Evolutionary conservation across 768 basidiomycete species (phyloP).

Genomic region (Boletellus ananas): DNA sequence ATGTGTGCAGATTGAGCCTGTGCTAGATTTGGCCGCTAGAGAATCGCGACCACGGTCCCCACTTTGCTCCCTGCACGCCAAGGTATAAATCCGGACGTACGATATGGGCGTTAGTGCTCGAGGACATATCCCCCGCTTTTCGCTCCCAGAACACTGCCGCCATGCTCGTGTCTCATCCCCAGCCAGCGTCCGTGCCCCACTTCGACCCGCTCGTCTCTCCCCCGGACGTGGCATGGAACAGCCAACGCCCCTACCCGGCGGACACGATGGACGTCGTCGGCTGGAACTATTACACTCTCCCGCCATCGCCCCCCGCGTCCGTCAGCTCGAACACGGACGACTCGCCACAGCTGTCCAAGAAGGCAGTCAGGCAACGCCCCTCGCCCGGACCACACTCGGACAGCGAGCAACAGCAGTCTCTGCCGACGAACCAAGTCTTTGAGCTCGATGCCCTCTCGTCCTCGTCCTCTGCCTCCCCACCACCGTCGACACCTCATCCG

Average conservation of each 20-base stretch:
- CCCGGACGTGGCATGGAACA: constrained; percentile 48
- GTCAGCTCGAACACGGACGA: constrained; percentile 41
- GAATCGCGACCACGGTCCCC: constrained; percentile 21
- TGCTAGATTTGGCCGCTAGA: constrained; percentile 33
- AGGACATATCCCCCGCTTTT: constrained; percentile 18
- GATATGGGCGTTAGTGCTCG: constrained; percentile 17
- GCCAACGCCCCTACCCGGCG: constrained; percentile 35
- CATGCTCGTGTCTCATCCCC: constrained; percentile 22
- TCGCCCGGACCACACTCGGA: constrained; percentile 43
- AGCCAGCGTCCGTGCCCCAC: constrained; percentile 49
- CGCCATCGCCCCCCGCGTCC: constrained; percentile 48
- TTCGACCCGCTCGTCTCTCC: constrained; percentile 55
- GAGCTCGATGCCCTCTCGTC: constrained; percentile 43
- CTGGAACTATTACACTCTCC: constrained; percentile 47
- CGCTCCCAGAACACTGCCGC: constrained; percentile 6
- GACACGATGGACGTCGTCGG: constrained; percentile 37
- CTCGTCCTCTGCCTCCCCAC: constrained; percentile 31
- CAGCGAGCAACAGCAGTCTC: constrained; percentile 48
- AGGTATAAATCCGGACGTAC: constrained; percentile 30
- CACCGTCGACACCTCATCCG: constrained; percentile 29
- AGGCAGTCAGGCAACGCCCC: constrained; percentile 50
- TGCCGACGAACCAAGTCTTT: constrained; percentile 73
- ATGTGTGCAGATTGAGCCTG: constrained; percentile 32
- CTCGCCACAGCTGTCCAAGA: constrained; percentile 43
- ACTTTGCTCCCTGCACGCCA: constrained; percentile 28